Evolutionary conservation across 140 eudicot genomes (phyloP).

Genomic region (Stevia rebaudiana): DNA sequence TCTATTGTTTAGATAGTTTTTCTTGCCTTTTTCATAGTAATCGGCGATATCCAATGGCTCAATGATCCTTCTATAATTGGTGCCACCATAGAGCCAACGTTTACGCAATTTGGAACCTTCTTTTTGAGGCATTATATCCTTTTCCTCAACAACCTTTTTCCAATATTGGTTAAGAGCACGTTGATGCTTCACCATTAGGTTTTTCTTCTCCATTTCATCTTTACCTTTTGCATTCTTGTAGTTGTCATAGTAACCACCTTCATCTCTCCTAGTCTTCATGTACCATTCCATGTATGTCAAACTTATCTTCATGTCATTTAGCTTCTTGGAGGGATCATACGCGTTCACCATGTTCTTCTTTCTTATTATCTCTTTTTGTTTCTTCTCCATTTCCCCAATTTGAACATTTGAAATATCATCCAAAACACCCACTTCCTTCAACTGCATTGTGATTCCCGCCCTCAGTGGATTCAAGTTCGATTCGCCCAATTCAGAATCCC

Average conservation of each 20-base stretch:
- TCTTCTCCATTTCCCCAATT: not conserved
- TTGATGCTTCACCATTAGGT: slow-evolving; percentile 7
- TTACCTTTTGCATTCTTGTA: slow-evolving; percentile 12
- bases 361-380: not conserved
- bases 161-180: slow-evolving; percentile 27
- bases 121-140: slow-evolving; percentile 29
- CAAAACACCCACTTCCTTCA: slow-evolving; percentile 26
- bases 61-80: slow-evolving; percentile 37
- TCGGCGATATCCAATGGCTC: slow-evolving; percentile 54
- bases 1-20: slow-evolving; percentile 26
- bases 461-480: slow-evolving; percentile 12
- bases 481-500: slow-evolving; percentile 17
- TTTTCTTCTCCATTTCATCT: slow-evolving; percentile 5
- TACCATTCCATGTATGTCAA: slow-evolving; percentile 50
- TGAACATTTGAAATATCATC: not conserved
- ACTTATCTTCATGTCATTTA: slow-evolving; percentile 31
- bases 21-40: slow-evolving; percentile 24
- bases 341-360: not conserved
- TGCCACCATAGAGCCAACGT: slow-evolving; percentile 35
- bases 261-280: slow-evolving; percentile 19
- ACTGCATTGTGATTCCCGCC: slow-evolving; percentile 30
- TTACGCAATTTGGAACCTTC: slow-evolving; percentile 30
- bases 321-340: slow-evolving; percentile 20
- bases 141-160: slow-evolving; percentile 19
- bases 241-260: slow-evolving; percentile 34